Conservation (phyloP, 257 asterid species). For the Solanum tacnaense region DNA sequence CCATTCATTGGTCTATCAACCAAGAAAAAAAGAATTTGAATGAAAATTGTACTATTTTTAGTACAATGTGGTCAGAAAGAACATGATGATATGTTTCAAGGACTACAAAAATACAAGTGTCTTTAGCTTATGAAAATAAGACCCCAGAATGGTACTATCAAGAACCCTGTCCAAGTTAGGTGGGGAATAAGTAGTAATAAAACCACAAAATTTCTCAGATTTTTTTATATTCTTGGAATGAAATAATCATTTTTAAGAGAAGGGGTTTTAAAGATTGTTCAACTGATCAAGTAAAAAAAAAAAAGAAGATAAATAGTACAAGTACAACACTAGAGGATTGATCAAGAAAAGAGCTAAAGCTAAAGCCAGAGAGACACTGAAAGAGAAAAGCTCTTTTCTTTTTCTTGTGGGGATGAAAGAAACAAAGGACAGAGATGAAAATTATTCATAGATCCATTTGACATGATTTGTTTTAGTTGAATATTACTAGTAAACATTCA, state of each 20-base stretch:
- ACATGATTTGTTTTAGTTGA: not conserved
- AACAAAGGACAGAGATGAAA: not conserved
- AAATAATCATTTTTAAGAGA: slow-evolving; percentile 20
- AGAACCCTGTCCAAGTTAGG: slow-evolving; percentile 1
- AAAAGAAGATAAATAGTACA: not conserved
- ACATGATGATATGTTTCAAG: slow-evolving; percentile 23
- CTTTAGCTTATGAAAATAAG: slow-evolving; percentile 8
- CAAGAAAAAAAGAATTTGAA: slow-evolving; percentile 5
- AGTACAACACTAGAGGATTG: slow-evolving; percentile 4
- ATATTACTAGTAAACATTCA: not conserved
- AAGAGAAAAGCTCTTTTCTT: not conserved
- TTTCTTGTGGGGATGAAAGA: not conserved
- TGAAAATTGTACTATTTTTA: not conserved
- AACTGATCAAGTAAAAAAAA: slow-evolving; percentile 19
- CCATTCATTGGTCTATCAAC: slow-evolving; percentile 10
- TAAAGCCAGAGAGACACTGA: slow-evolving; percentile 19
- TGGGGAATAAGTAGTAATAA: not conserved
- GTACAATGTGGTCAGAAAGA: slow-evolving; percentile 16
- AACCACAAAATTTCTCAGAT: not conserved
- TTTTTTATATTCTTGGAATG: slow-evolving; percentile 10
- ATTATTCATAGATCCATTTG: not conserved
- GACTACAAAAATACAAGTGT: slow-evolving; percentile 7
- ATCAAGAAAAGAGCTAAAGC: slow-evolving; percentile 18
- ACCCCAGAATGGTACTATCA: slow-evolving; percentile 24
- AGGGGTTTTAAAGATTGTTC: slow-evolving; percentile 9